Base-by-base conservation (phyloP, 805 yeast genomes). In the Phaffomyces thermotolerans region DNA sequence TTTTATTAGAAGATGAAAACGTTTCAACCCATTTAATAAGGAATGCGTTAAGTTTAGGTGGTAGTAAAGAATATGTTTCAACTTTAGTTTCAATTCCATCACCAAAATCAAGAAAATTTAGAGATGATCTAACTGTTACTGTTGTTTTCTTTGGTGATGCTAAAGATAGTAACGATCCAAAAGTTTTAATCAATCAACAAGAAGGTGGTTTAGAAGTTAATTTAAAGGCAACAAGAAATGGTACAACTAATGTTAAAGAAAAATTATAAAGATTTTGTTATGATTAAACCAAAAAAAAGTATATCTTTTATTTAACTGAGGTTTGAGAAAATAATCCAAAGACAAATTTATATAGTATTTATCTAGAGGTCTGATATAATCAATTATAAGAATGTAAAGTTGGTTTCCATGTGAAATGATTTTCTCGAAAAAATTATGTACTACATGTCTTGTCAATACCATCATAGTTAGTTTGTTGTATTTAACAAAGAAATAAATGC, bases 101-200 rank as follows among this genome's bases (percentile, higher is more conserved):
- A 15, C 97, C 98, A 2, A 75, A 84, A 53, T 84, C 96, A 18
- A 79, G 99, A 65, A 75, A 88, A 37, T 91, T 90, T 65, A 79
- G 99, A 62, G 99, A 93, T 66, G 99, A 93, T 63, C 72, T 93
- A 59, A 90, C 98, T 1, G 97, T 90, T 6, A 88, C 96, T 3
- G 99, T 93, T 22, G 87, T 91, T 3, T 93, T 93, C 64, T 93
- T 93, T 60, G 95, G 95, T 12, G 77, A 77, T 22, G 39, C 34
- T 6, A 40, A 43, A 17, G 36, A 40, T 13, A 34, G 42, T n/a
- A 40, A 37, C 17, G 17, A 36, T 4, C 24, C 25, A 9, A 37
- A 18, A 20, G 22, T 20, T 20, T 20, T 20, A 20, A 20, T 20
- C 7, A 27, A 25, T 32, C 43, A 39, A 24, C 31, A 31, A 7